A percentile compares a stretch with the other conserved stretches of the same genome.
Conservation (phyloP, 208 protist genomes). For the Crithidia expoeki region DNA sequence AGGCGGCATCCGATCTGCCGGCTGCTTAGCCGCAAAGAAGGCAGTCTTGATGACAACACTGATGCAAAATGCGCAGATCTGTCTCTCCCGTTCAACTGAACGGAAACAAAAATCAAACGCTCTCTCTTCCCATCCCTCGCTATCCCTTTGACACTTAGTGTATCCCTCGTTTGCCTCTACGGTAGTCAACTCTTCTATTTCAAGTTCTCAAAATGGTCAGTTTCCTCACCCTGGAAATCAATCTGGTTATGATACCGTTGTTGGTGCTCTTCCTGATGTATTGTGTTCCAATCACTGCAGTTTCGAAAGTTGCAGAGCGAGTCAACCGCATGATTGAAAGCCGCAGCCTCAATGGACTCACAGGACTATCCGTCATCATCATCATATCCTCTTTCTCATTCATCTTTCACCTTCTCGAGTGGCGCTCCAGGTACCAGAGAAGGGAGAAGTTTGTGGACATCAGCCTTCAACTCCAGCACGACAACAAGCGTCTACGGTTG, state of each 20-base stretch:
- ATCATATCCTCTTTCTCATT: conserved; percentile 51
- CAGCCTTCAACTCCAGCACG: conserved; percentile 64
- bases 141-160: too few species aligned
- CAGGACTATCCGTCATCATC: conserved; percentile 37
- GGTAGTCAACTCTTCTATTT: not conserved
- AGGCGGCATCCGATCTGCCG: too few species aligned
- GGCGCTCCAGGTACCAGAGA: conserved; percentile 46
- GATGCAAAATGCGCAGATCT: too few species aligned
- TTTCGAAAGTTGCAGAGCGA: conserved; percentile 39
- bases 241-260: conserved; percentile 56
- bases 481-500: conserved; percentile 55
- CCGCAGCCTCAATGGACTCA: conserved; percentile 46
- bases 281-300: conserved; percentile 38
- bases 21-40: too few species aligned
- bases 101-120: too few species aligned
- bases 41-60: too few species aligned
- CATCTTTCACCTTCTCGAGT: conserved; percentile 52
- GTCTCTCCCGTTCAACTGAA: too few species aligned
- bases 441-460: conserved; percentile 57
- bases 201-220: conserved; percentile 38
- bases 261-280: conserved; percentile 53
- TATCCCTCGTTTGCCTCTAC: too few species aligned
- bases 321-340: conserved; percentile 41
- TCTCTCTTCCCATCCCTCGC: too few species aligned
- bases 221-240: conserved; percentile 49